Base-by-base conservation (phyloP, 768 basidiomycete genomes). In the Russula ochroleuca region DNA sequence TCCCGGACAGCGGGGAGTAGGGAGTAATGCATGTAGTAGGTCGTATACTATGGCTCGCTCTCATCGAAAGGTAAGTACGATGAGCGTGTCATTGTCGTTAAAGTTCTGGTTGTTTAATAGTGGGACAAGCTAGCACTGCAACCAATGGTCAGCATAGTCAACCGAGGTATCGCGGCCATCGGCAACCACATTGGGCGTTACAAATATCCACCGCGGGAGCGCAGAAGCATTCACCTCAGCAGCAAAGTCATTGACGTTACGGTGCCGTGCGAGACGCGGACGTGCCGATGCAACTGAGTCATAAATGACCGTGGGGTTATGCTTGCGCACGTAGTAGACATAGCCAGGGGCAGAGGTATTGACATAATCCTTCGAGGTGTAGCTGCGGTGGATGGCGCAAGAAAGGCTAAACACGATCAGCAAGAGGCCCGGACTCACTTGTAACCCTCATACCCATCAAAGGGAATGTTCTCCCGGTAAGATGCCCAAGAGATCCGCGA, bases 201-300 rank as follows among this genome's bases (percentile, higher is more conserved):
- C 75, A 66, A 83, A 86, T 9, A 77, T 66, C 83, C 84, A 87
- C 59, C 85, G 85, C 13, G 85, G 80, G 48, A 87, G 71, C 2
- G 74, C 75, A 50, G 78, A 71, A 10, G 78, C 78, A 25, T 77
- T 77, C 17, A 85, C 72, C 66, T 87, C 86, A 33, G 75, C 73
- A 11, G 81, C 80, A 65, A 87, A 84, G 70, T 86, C 78, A 60
- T 85, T 86, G 70, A 85, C 86, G 71, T 84, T 86, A 38, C 85
- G 56, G 56, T 81, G 77, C 25, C 79, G 78, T 13, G 69, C 66
- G 11, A 75, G 72, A 49, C 85, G 82, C 0, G 71, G 67, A 1
- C 76, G 65, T 23, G 78, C 76, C 33, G 72, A 70, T 3, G 80
- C 76, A 35, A 86, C 74, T 0, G 81, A 81, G 71, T 86, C 77